Percentiles rank a stretch among this genome's conserved stretches.
Evolutionary conservation across 768 basidiomycete species (phyloP).

Genomic region (Boletus tomentosulus): DNA sequence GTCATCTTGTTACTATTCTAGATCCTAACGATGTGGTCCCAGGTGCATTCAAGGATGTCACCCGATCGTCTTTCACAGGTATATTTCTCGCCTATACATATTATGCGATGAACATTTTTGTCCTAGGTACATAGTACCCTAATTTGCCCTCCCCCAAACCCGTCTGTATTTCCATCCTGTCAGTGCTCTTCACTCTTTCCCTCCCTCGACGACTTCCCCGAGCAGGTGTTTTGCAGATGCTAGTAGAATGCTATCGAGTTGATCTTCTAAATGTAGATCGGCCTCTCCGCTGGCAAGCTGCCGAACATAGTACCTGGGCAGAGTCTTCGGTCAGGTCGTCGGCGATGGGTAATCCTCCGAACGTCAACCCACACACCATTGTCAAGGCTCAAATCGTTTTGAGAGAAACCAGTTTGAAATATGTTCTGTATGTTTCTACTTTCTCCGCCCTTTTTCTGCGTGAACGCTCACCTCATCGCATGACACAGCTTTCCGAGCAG

Average conservation of each 20-base stretch:
- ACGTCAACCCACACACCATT: constrained; percentile 84
- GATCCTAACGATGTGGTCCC: constrained; percentile 38
- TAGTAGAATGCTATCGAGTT: too few species aligned
- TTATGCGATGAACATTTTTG: neutral
- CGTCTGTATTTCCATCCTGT: constrained; percentile 65
- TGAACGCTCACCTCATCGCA: constrained; percentile 12
- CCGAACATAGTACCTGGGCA: too few species aligned
- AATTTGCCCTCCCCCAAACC: constrained; percentile 30
- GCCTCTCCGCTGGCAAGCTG: too few species aligned
- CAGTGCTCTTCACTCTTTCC: constrained; percentile 66
- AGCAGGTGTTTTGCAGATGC: too few species aligned
- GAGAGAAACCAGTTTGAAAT: constrained; percentile 93
- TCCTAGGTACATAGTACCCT: constrained; percentile 40
- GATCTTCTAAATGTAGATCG: too few species aligned
- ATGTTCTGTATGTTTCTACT: constrained; percentile 66
- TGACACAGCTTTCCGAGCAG: constrained; percentile 83
- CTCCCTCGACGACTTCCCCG: too few species aligned
- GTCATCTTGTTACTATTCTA: constrained; percentile 67
- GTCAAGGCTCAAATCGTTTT: constrained; percentile 98
- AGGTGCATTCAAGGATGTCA: constrained; percentile 37
- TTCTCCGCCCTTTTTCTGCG: constrained; percentile 11
- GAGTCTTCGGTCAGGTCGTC: constrained; percentile 73
- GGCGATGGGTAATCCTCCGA: constrained; percentile 83
- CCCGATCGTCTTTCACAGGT: constrained; percentile 61
- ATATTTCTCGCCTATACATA: constrained; percentile 4